Evolutionary conservation across 208 protist species (phyloP).

Genomic region (Leishmania turanica): DNA sequence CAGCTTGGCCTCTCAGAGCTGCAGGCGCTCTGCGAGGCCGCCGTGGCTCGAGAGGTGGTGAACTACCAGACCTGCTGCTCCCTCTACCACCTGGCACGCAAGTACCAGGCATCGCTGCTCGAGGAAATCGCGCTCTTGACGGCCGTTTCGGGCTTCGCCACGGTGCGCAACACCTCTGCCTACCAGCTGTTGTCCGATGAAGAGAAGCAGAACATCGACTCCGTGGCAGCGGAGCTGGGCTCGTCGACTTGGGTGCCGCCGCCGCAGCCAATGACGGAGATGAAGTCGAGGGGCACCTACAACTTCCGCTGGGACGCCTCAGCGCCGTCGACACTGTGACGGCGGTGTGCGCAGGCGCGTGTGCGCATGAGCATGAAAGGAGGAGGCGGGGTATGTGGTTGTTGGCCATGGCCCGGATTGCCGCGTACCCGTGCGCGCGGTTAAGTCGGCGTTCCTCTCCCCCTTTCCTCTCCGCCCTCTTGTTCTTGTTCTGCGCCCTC

Average conservation of each 20-base stretch:
- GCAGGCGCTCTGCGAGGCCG: conserved; percentile 74
- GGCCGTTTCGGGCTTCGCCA: conserved; percentile 62
- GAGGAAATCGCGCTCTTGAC: conserved; percentile 82
- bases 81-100: conserved; percentile 72
- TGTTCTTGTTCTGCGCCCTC: neutral
- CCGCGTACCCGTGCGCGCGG: neutral
- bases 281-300: conserved; percentile 61
- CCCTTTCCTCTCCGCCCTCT: neutral
- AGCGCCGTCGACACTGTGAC: conserved; percentile 2
- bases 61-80: conserved; percentile 78
- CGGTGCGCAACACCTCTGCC: conserved; percentile 51
- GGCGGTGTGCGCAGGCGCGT: neutral
- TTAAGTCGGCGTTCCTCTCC: neutral
- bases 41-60: conserved; percentile 78
- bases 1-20: conserved; percentile 58
- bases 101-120: conserved; percentile 69
- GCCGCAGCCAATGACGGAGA: conserved; percentile 43
- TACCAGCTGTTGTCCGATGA: conserved; percentile 53
- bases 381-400: neutral
- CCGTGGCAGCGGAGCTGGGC: conserved; percentile 66
- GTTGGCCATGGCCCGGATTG: neutral
- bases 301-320: conserved; percentile 40
- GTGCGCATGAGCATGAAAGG: neutral
- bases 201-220: conserved; percentile 58
- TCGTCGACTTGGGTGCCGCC: conserved; percentile 67